Base-by-base conservation (phyloP, 805 yeast species). In the Pichia insulana region DNA sequence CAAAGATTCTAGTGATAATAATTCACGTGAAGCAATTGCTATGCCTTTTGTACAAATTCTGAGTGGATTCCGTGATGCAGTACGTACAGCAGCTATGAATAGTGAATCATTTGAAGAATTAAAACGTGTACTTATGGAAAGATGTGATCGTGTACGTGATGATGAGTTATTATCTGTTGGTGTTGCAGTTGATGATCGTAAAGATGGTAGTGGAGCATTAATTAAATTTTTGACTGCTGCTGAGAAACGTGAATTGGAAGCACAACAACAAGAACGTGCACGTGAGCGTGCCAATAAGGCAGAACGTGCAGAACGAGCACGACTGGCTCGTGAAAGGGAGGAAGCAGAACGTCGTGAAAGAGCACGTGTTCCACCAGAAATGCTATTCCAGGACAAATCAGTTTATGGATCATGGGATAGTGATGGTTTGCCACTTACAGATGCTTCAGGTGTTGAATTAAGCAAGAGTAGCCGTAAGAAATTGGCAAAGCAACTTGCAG, bases 141-240 rank as follows among this genome's bases (percentile, higher is more conserved):
- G 84, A 4, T 74, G 88, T 44, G 98, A 92, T 61, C 61, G 67
- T 7, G 61, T 92, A 18, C 76, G 98, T 54, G 78, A 81, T 51
- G 63, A 72, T 15, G 92, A 83, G 31, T 65, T 92, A 51, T 65
- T 87, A 46, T 71, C 76, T 20, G 65, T 88, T 47, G 92, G 94
- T 25, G 82, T 92, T 34, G 78, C 94, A 1, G 68, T 92, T 42
- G 97, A 90, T 59, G 98, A 92, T 63, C 78, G 97, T 55, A 70
- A 78, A 6, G 82, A 73, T 46, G 88, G 81, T 3, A 76, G 74
- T 53, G 72, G 79, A n/a, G 89, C 97, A 0, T 71, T 92, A 46
- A 73, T 92, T 36, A 92, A 92, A 62, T 83, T 90, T 53, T 68
- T 92, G 49, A 78, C 74, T 41, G 74, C 67, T 7, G 71, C 69